Base-by-base conservation (phyloP, 2,329 filamentous ascomycete species). In the Cytospora schulzeri region DNA sequence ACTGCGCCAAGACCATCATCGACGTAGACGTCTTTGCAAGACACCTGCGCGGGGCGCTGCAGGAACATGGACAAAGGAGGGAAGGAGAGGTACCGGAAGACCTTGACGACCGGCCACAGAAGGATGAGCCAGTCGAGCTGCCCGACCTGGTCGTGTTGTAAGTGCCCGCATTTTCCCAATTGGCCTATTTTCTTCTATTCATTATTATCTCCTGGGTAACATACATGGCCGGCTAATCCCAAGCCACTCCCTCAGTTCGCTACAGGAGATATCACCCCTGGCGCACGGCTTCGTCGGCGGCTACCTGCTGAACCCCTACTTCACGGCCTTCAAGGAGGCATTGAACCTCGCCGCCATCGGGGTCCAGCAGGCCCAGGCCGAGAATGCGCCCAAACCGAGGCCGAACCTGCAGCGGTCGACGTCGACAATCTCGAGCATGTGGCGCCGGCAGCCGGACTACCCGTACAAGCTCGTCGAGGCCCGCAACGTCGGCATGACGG, bases 241-340 rank as follows among this genome's bases (percentile, higher is more conserved):
- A 8, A 68, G n/a, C n/a, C n/a, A n/a, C n/a, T n/a, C 68, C 66
- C 74, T 19, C 74, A 89, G 75, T 81, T 92, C 93, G 82, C 84
- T 99, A 22, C 93, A 99, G 77, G 95, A 99, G 77, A 83, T 97
- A 67, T 91, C 93, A 12, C 95, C 95, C 0, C 84, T 98, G 57
- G 85, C 89, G 60, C 87, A 92, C 72, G 87, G 91, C 28, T 96
- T 98, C 75, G 88, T 97, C 54, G 94, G 94, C 33, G 90, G 91
- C 45, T 89, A 91, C 24, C 91, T 91, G 69, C 79, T 98, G 41
- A 82, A 82, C 29, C 88, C 90, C 0, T 98, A 96, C 76, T 87
- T 95, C 70, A 80, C 87, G 63, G 84, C 85, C 31, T 89, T 95
- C 74, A 83, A 85, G 56, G 82, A 89, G 65, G 91, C 91, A 0